Evolutionary conservation across 495 filamentous ascomycete genomes (phyloP).

Genomic region (Neurospora africana): DNA sequence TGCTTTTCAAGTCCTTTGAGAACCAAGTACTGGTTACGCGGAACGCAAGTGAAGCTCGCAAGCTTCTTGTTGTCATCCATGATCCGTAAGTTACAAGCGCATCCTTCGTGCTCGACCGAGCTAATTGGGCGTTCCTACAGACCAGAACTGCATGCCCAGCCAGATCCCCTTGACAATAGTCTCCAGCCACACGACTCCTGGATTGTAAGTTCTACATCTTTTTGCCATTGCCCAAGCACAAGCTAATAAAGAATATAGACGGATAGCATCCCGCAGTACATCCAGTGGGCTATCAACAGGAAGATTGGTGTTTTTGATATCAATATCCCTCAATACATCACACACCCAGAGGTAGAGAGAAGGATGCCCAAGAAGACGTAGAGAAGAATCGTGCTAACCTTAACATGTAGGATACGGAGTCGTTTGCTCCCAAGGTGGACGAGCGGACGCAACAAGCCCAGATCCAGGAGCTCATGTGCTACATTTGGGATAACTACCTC

Average conservation of each 20-base stretch:
- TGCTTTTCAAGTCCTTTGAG: constrained; percentile 66
- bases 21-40: constrained; percentile 81
- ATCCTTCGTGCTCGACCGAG: not conserved
- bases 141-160: constrained; percentile 58
- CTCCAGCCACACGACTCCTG: constrained; percentile 75
- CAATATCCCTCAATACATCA: constrained; percentile 70
- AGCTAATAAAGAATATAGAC: constrained; percentile 45
- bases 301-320: constrained; percentile 78
- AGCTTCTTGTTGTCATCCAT: constrained; percentile 67
- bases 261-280: constrained; percentile 67
- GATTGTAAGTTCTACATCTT: constrained; percentile 53
- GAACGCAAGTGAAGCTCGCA: constrained; percentile 25
- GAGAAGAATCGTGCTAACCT: not conserved
- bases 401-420: constrained; percentile 17
- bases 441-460: constrained; percentile 37
- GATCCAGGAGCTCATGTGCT: constrained; percentile 66
- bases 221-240: not conserved
- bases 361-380: not conserved
- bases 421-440: constrained; percentile 22
- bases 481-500: constrained; percentile 96
- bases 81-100: constrained; percentile 51
- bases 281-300: constrained; percentile 65
- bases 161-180: constrained; percentile 56
- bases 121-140: constrained; percentile 29
- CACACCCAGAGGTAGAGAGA: constrained; percentile 37